phyloP scores from a whole-genome alignment of 1,139 yeast species.

The Lodderomyces metapsilosis region DNA sequence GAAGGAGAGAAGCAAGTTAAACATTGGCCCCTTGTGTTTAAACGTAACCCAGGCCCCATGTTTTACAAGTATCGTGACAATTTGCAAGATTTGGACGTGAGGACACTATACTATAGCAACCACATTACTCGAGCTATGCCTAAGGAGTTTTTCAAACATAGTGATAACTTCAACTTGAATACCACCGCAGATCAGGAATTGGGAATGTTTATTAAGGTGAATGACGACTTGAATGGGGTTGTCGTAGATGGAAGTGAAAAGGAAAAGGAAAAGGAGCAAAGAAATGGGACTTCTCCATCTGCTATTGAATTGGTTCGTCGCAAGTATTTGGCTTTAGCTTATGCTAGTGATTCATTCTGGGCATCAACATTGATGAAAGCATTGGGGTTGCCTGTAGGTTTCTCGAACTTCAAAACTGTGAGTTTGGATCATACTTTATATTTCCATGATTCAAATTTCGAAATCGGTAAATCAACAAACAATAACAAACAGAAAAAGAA shows the following conservation, averaged over 20 bases:
- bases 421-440: constrained; percentile 43
- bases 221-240: constrained; percentile 22
- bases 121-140: constrained; percentile 30
- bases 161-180: constrained; percentile 16
- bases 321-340: constrained; percentile 13
- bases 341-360: constrained; percentile 24
- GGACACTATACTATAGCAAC: constrained; percentile 29
- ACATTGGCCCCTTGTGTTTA: constrained; percentile 31
- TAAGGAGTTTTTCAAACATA: constrained; percentile 24
- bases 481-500: not conserved
- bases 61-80: constrained; percentile 33
- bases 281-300: no score
- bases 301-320: constrained; percentile 19
- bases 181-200: constrained; percentile 28
- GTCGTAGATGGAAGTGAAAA: not conserved
- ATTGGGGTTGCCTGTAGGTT: constrained; percentile 26
- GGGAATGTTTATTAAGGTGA: constrained; percentile 34
- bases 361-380: constrained; percentile 23
- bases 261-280: no score
- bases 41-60: constrained; percentile 26
- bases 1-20: no score
- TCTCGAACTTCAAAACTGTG: constrained; percentile 20
- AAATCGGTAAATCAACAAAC: not conserved
- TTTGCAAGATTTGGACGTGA: constrained; percentile 24
- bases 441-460: constrained; percentile 31